A percentile compares a stretch with the other conserved stretches of the same genome.
Evolutionary conservation across 495 filamentous ascomycete species (phyloP).

Genomic region (Aspergillus biplanus): DNA sequence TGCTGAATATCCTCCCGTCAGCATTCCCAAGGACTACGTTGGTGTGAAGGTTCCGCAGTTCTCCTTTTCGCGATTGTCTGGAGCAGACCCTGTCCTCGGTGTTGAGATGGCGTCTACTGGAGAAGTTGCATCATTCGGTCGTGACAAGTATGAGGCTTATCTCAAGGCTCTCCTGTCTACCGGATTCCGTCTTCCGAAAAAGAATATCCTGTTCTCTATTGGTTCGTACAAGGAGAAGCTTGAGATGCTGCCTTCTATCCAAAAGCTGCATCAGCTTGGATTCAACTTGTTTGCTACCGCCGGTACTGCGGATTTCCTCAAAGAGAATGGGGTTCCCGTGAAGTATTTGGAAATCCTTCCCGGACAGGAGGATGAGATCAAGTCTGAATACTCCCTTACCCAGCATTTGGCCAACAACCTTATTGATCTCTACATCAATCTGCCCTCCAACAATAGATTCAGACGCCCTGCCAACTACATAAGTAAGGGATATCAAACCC

Average conservation of each 20-base stretch:
- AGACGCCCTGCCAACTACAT: slow-evolving; percentile 96
- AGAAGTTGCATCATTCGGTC: slow-evolving; percentile 95
- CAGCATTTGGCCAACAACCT: slow-evolving; percentile 95
- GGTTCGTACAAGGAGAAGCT: slow-evolving; percentile 97
- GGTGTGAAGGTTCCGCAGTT: slow-evolving; percentile 99
- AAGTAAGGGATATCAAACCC: slow-evolving; percentile 93
- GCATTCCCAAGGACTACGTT: slow-evolving; percentile 79
- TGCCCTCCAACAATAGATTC: slow-evolving; percentile 97
- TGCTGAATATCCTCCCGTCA: slow-evolving; percentile 75
- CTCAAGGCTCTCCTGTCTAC: slow-evolving; percentile 94
- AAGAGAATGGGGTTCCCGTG: slow-evolving; percentile 85
- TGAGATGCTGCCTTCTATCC: slow-evolving; percentile 92
- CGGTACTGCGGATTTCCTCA: slow-evolving; percentile 93
- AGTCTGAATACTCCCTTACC: slow-evolving; percentile 93
- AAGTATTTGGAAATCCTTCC: slow-evolving; percentile 88
- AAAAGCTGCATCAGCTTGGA: slow-evolving; percentile 83
- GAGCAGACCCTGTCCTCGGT: slow-evolving; percentile 93
- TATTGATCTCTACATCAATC: slow-evolving; percentile 97
- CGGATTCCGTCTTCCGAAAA: slow-evolving; percentile 94
- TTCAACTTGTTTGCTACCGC: slow-evolving; percentile 96
- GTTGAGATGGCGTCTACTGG: slow-evolving; percentile 99
- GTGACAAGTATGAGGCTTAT: slow-evolving; percentile 96
- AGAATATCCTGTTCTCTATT: slow-evolving; percentile 92
- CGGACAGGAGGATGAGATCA: slow-evolving; percentile 73
- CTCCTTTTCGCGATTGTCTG: slow-evolving; percentile 95